phyloP scores from a whole-genome alignment of 768 basidiomycete species.

The Roridomyces roridus region DNA sequence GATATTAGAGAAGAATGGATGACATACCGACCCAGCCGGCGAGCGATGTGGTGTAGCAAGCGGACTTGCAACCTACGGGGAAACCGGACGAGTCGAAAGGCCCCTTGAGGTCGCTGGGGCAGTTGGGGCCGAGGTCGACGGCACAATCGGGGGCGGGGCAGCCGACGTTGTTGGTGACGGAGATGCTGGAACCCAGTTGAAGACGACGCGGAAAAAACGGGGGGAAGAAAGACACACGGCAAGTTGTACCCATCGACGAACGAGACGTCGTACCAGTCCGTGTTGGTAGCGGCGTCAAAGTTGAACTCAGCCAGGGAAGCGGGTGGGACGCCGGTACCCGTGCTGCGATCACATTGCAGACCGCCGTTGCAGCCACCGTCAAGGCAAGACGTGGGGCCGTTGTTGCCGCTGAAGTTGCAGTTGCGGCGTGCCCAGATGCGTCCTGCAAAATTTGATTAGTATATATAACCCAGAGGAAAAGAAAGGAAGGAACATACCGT shows the following conservation, averaged over 20 bases:
- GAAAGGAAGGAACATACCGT: neutral
- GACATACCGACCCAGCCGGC: conserved; percentile 3
- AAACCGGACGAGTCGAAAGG: conserved; percentile 44
- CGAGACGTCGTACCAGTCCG: conserved; percentile 45
- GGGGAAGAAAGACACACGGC: conserved; percentile 26
- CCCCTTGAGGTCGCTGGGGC: conserved; percentile 44
- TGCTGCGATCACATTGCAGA: conserved; percentile 22
- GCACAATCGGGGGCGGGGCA: conserved; percentile 47
- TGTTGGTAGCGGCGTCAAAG: conserved; percentile 27
- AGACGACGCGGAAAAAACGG: too few species aligned
- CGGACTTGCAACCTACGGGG: conserved; percentile 36
- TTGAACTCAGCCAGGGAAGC: conserved; percentile 44
- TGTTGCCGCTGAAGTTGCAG: conserved; percentile 6
- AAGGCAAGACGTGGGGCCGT: conserved; percentile 42
- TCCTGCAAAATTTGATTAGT: neutral
- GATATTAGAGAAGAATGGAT: too few species aligned
- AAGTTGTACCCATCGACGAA: conserved; percentile 55
- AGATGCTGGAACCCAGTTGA: conserved; percentile 20
- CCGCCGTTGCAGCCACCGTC: conserved; percentile 57
- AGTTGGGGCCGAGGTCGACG: conserved; percentile 51
- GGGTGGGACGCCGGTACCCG: conserved; percentile 35
- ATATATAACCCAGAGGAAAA: neutral
- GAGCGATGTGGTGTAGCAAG: conserved; percentile 27
- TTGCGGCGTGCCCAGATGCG: conserved; percentile 4
- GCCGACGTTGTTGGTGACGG: conserved; percentile 45